Base-by-base conservation (phyloP, 2,329 filamentous ascomycete species). In the Podosphaera xanthii region DNA sequence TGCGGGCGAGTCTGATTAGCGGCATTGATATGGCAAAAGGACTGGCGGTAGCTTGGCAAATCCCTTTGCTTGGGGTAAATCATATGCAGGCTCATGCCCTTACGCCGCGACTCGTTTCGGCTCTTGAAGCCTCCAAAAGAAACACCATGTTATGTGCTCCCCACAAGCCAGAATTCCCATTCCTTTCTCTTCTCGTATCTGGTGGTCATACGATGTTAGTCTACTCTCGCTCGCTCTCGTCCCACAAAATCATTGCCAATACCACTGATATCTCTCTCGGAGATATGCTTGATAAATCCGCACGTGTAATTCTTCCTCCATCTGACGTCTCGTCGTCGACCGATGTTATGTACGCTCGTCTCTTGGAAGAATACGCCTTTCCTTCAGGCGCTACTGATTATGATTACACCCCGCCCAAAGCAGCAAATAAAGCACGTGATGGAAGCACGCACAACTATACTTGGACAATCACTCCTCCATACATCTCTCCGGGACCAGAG, bases 1-100 rank as follows among this genome's bases (percentile, higher is more conserved):
- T 96, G 86, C 74, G 79, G 36, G 77, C 84, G 4, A 88, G 87
- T 65, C 76, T 98, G 36, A 77, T 81, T 30, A 81, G 84, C 14
- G 92, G 92, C 0, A 70, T 97, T 9, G 83, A 88, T 67, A 83
- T 82, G 31, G 92, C 88, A 22, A 97, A 97, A 71, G 92, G 89
- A 0, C 76, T 97, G 30, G 82, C 90, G 0, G 75, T 86, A 30
- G 89, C 87, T 44, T 94, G 87, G 87, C 77, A 82, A 63, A 77
- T 89, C 44, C 90, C 91, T 2, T 73, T 97, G 38, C 70, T 97
- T 0, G 92, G 82, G 0, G 86, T 96, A 0, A 86, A 98, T 70
- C 92, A 98, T 71, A 97, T 98, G 92, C 90, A 96, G 70, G 92
- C 90, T 9, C 92, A 98, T 71, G 85, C 92, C 22, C 73, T 98